A percentile compares a stretch with the other conserved stretches of the same genome.
Conservation (phyloP, 1,284 basidiomycete species). For the Boletus mariae region DNA sequence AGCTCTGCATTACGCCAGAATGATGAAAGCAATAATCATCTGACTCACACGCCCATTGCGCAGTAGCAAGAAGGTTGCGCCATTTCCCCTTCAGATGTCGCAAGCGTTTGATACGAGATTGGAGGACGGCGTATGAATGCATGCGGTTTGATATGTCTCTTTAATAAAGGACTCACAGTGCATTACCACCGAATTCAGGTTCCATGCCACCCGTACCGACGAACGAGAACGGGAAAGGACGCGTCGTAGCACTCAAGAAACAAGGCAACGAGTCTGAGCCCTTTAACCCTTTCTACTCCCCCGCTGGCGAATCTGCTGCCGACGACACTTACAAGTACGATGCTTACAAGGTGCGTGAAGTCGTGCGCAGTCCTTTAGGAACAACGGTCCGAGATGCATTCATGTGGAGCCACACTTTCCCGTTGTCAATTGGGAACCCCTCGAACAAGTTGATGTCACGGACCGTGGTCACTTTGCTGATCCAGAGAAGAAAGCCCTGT, state of each 20-base stretch:
- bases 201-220: constrained; percentile 47
- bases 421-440: constrained; percentile 59
- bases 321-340: constrained; percentile 55
- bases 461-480: constrained; percentile 66
- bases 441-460: constrained; percentile 53
- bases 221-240: constrained; percentile 21
- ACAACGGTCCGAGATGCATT: neutral
- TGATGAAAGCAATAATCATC: constrained; percentile 9
- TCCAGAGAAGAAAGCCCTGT: constrained; percentile 53
- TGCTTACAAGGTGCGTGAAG: constrained; percentile 53
- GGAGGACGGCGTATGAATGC: constrained; percentile 15
- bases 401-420: constrained; percentile 58
- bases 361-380: neutral
- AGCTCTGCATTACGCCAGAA: neutral
- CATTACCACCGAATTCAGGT: neutral
- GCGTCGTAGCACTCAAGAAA: constrained; percentile 19
- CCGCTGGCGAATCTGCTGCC: constrained; percentile 46
- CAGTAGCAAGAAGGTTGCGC: constrained; percentile 14
- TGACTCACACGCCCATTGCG: constrained; percentile 16
- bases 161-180: neutral
- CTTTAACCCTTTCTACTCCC: constrained; percentile 69
- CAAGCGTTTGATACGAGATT: constrained; percentile 2
- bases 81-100: constrained; percentile 18
- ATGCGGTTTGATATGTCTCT: neutral
- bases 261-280: constrained; percentile 22